Conservation (phyloP, 108 stramenopile genomes). For the Chaetoceros tenuissimus region DNA sequence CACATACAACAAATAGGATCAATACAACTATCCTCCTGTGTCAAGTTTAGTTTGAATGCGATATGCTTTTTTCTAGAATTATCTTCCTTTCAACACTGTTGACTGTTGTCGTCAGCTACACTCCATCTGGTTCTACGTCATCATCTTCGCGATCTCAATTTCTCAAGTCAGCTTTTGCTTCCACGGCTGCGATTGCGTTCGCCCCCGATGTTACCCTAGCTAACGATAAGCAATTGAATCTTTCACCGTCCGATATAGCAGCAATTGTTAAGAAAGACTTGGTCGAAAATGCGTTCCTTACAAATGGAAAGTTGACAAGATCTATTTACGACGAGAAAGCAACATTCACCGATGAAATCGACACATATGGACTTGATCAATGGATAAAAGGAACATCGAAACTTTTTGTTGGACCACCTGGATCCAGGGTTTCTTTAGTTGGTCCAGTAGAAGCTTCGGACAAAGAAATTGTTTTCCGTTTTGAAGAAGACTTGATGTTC, state of each 20-base stretch:
- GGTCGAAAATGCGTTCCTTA: slow-evolving; percentile 58
- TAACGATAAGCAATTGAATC: slow-evolving; percentile 23
- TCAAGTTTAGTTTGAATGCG: too few species aligned
- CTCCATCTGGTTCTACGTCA: not conserved
- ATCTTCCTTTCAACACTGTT: not conserved
- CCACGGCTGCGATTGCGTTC: not conserved
- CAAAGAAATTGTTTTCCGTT: slow-evolving; percentile 48
- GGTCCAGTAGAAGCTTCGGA: slow-evolving; percentile 43
- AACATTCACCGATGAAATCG: slow-evolving; percentile 84
- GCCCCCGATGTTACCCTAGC: not conserved
- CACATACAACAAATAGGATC: too few species aligned
- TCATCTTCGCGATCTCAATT: not conserved
- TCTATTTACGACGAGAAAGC: slow-evolving; percentile 73
- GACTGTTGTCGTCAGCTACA: too few species aligned
- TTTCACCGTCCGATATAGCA: slow-evolving; percentile 49
- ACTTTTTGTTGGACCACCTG: slow-evolving; percentile 58
- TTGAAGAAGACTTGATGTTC: slow-evolving; percentile 76
- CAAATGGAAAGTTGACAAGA: slow-evolving; percentile 62
- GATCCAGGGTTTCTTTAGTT: slow-evolving; percentile 46
- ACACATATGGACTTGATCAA: slow-evolving; percentile 70
- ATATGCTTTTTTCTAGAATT: too few species aligned
- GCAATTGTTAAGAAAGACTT: slow-evolving; percentile 52
- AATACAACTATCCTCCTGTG: too few species aligned
- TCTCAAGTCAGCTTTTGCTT: not conserved
- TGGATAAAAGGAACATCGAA: slow-evolving; percentile 77